Base-by-base conservation (phyloP, 768 basidiomycete species). In the Xerocomellus intermedius region DNA sequence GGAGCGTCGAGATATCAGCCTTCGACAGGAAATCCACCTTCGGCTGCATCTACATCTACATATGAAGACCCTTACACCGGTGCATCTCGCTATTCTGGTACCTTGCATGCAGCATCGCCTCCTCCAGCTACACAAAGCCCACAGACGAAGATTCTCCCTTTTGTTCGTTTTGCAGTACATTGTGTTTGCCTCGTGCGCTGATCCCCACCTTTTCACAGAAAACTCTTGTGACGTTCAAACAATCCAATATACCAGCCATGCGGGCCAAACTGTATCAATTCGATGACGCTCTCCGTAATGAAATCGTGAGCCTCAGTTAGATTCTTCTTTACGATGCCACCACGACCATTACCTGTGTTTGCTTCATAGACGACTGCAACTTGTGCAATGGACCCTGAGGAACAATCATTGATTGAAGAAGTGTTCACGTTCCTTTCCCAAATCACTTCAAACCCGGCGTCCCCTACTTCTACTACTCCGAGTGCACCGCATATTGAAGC, bases 161-260 rank as follows among this genome's bases (percentile, higher is more conserved):
- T 77, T 49, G 83, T 84, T 66, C 42, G 79, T 69, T 36, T 47
- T 46, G 16, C n/a, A 22, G 41, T 38, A 8, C 12, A 33, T 26
- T 22, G 17, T 8, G n/a, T 38, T 44, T 30, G 28, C 19, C 8
- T 30, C 2, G 8, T 38, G 24, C 24, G 13, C 54, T 59, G 24
- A 63, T 44, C 19, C 21, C 6, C 9, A 4, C 13, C 22, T 32
- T 33, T 32, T 37, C 52, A 19, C 61, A 92, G 90, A 74, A 78
- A 41, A 82, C 79, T 37, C 76, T 79, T 41, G 79, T 92, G 19
- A 76, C 80, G n/a, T 96, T 98, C 77, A 91, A 89, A 59, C 90
- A 93, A 76, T 91, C 85, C 3, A 85, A 84, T 68, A 79, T 95
- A 26, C 64, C 77, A 21, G 90, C 90, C 17, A 91, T 95, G 84